Base-by-base conservation (phyloP, 148 eudicot genomes). In the Camellia granthamiana region DNA sequence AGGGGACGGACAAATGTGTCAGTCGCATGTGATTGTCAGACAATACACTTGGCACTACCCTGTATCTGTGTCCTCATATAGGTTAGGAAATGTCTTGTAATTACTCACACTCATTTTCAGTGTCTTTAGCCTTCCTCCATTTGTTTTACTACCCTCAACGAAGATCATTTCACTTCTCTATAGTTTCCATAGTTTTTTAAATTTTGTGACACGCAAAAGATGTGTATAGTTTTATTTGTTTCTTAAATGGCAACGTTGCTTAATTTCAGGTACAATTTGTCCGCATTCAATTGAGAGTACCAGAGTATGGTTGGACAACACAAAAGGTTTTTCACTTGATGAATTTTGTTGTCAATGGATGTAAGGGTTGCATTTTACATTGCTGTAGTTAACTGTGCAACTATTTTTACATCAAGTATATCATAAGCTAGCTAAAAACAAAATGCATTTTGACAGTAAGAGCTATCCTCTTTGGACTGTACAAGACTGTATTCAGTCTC, bases 311-410 rank as follows among this genome's bases (percentile, higher is more conserved):
- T 59, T 93, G 94, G 97, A 93, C 94, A 21, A 91, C 93, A 30
- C 97, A 93, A 84, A 93, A 93, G 81, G 90, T 90, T 73, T 93
- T 93, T 84, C 93, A 91, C 83, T 83, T 88, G 82, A 91, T 93
- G 97, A 93, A 90, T 77, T 89, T 93, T 81, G 56, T 90, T 16
- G 97, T 93, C 15, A 91, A 87, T 81, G 93, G 93, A 88, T 83
- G 97, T 93, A 88, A 87, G 92, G 63, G 42, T 72, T 64, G 47
- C 69, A 56, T 77, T 60, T 79, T 66, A 60, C 23, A 73, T 76
- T 74, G 10, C 80, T 64, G 30, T 7, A 68, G 7, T 75, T 75
- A 59, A 47, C 15, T 23, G 44, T 61, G 46, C 44, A 16, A 71
- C 46, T 54, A 73, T 0, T 62, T 21, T 66, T 0, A 49, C 68